phyloP scores from a whole-genome alignment of 202 grass and related monocot genomes.

The Panicum hallii region DNA sequence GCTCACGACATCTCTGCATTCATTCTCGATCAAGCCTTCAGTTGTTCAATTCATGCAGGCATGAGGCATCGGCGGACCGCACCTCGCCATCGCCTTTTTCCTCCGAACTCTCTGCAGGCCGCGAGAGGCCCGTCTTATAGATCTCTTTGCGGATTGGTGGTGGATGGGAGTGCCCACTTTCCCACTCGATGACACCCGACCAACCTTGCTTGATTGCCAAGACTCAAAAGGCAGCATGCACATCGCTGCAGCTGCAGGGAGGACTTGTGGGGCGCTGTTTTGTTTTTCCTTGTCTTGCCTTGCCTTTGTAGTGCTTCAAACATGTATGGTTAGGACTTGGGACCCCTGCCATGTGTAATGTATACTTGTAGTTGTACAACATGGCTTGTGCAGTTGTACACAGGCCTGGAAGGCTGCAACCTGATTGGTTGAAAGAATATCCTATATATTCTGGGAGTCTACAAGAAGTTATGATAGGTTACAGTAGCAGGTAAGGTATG shows the following conservation, averaged over 20 bases:
- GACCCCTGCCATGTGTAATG: constrained; percentile 43
- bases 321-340: constrained; percentile 33
- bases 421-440: constrained; percentile 22
- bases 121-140: constrained; percentile 53
- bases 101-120: constrained; percentile 43
- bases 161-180: constrained; percentile 70
- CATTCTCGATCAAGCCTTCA: background rate
- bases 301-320: constrained; percentile 43
- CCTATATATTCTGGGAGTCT: constrained; percentile 25
- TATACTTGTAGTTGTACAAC: constrained; percentile 30
- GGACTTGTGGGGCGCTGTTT: constrained; percentile 45
- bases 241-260: constrained; percentile 41
- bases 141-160: constrained; percentile 63
- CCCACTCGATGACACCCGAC: constrained; percentile 79
- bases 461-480: constrained; percentile 2
- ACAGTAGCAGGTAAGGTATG: constrained; percentile 16
- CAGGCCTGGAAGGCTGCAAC: constrained; percentile 37
- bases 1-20: background rate
- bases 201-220: constrained; percentile 91
- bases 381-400: constrained; percentile 36
- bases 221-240: constrained; percentile 58
- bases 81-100: constrained; percentile 45
- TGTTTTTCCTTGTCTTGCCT: constrained; percentile 11
- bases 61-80: constrained; percentile 48
- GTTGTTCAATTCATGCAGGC: constrained; percentile 41